These are phyloP conservation scores for Mycena kentingensis DNA, from an alignment of 768 basidiomycete genomes.

Conservation along the genomic window DNA sequence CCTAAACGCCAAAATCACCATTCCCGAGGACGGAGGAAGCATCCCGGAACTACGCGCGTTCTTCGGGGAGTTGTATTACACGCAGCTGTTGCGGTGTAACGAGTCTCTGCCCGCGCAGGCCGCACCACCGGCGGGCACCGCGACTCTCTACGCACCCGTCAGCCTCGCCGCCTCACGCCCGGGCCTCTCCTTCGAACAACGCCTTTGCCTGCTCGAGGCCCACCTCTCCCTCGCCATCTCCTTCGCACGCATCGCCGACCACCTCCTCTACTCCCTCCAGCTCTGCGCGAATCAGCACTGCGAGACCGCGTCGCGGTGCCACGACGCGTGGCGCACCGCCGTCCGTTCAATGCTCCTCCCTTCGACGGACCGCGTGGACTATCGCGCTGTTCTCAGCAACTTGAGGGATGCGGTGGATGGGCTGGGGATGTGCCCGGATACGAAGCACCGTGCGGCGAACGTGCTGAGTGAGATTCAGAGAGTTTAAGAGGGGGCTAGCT, in stretches of 20 bases:
- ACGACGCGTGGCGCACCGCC: not conserved
- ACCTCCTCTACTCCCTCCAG: not conserved
- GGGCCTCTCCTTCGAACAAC: not conserved
- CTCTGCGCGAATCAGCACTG: not conserved
- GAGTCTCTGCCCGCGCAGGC: not conserved
- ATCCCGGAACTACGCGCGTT: not conserved
- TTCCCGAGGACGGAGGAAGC: no score
- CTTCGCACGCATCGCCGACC: conserved; percentile 1
- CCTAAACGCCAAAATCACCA: not conserved
- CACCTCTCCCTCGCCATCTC: conserved; percentile 4
- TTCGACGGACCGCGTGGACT: not conserved
- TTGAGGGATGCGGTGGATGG: not conserved
- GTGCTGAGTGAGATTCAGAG: not conserved
- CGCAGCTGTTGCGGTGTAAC: not conserved
- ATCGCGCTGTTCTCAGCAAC: not conserved
- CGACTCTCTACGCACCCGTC: not conserved
- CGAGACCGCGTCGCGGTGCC: not conserved
- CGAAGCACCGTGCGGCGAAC: not conserved
- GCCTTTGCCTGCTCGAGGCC: conserved; percentile 3
- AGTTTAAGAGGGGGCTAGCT: no score
- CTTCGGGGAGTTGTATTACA: conserved; percentile 3
- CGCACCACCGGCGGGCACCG: no score
- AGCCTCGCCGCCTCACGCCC: not conserved
- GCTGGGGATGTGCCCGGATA: not conserved
- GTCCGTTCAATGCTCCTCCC: not conserved